These are phyloP conservation scores for Xylariaceae sp. DNA, from an alignment of 2,329 filamentous ascomycete genomes.

Conservation along the genomic window DNA sequence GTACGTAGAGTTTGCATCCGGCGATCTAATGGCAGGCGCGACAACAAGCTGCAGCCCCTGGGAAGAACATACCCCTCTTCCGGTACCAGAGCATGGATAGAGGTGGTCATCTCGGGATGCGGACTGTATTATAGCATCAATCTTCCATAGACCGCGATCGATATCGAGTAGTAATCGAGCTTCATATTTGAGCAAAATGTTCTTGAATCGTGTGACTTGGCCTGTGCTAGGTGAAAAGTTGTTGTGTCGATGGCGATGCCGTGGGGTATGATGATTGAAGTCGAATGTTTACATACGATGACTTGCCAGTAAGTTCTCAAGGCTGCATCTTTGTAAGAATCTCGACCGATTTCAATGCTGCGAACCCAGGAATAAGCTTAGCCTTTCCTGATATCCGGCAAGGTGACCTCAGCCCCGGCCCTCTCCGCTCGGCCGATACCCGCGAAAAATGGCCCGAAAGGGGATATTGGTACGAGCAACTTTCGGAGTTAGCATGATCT, in stretches of 20 bases:
- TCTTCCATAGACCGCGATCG: slow-evolving; percentile 12
- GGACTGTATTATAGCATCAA: slow-evolving; percentile 18
- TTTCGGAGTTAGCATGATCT: too few relatives aligned
- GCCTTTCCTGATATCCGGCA: too few relatives aligned
- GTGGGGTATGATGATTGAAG: neutral
- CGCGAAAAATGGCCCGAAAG: too few relatives aligned
- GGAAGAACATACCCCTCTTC: neutral
- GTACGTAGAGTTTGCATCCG: slow-evolving; percentile 3
- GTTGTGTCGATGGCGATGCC: neutral
- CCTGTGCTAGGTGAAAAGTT: too few relatives aligned
- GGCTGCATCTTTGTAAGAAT: too few relatives aligned
- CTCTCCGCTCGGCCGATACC: too few relatives aligned
- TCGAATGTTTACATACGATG: neutral
- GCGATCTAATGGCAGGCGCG: neutral
- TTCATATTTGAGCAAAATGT: slow-evolving; percentile 1
- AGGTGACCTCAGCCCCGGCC: too few relatives aligned
- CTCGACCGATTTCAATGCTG: too few relatives aligned
- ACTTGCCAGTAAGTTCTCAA: too few relatives aligned
- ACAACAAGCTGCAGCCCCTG: neutral
- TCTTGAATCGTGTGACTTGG: neutral
- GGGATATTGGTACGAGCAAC: too few relatives aligned
- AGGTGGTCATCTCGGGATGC: slow-evolving; percentile 3
- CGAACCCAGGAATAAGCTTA: too few relatives aligned
- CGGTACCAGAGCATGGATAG: neutral
- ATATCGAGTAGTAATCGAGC: slow-evolving; percentile 17